Evolutionary conservation across 2,329 filamentous ascomycete species (phyloP).

Genomic region (Xylariaceae sp.): DNA sequence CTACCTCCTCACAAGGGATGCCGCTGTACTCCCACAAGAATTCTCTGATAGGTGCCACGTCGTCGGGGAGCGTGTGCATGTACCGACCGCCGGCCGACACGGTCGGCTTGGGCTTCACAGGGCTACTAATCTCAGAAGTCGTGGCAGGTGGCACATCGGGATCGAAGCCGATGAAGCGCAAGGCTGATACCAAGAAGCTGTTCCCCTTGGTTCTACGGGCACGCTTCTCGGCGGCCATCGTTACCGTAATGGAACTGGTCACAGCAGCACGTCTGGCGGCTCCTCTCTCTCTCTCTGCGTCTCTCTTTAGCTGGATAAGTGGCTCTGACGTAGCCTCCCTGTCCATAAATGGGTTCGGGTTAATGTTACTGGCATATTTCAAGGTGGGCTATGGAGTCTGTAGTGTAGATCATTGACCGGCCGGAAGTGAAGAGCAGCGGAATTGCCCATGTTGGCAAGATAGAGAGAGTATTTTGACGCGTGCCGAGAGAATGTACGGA

Average conservation of each 20-base stretch:
- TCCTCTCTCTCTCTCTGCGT: too few relatives aligned
- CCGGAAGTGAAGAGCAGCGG: background rate
- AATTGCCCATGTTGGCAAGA: background rate
- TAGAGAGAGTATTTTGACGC: background rate
- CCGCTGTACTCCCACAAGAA: constrained; percentile 30
- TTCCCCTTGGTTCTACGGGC: constrained; percentile 4
- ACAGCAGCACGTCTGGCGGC: too few relatives aligned
- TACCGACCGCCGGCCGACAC: constrained; percentile 19
- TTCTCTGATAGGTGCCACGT: constrained; percentile 25
- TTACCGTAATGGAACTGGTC: too few relatives aligned
- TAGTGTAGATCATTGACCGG: background rate
- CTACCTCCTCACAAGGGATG: constrained; percentile 26
- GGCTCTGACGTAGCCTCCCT: background rate
- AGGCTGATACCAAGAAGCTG: constrained; percentile 10
- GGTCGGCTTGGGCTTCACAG: background rate
- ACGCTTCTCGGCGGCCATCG: constrained; percentile 7
- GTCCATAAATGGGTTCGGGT: background rate
- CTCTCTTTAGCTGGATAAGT: background rate
- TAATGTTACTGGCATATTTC: background rate
- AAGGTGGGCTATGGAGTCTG: background rate
- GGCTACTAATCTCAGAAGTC: background rate
- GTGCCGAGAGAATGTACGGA: background rate
- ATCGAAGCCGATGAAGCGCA: constrained; percentile 14
- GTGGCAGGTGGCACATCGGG: constrained; percentile 2
- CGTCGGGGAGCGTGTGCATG: constrained; percentile 26